Conservation (phyloP, 305 asterid species). For the Ruellia speciosa region DNA sequence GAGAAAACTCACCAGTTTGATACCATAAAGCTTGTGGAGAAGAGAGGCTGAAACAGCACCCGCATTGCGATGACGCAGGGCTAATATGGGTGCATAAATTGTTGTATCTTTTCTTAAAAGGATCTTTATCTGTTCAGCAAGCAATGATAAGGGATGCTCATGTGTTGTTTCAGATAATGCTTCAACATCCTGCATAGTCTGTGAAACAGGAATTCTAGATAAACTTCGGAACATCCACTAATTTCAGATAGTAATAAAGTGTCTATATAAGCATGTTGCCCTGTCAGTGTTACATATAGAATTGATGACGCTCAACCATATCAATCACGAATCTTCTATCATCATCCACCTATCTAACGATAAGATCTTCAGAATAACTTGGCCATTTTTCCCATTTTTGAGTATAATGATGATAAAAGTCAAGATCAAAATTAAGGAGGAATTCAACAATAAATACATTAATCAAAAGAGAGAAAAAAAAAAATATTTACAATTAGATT, state of each 20-base stretch:
- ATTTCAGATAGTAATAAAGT: neutral
- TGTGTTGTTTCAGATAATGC: conserved; percentile 56
- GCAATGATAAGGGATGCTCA: conserved; percentile 81
- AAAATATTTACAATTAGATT: conserved; percentile 20
- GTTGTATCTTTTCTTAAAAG: conserved; percentile 52
- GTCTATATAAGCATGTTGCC: too few relatives aligned
- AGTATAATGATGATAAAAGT: too few relatives aligned
- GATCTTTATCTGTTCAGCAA: conserved; percentile 69
- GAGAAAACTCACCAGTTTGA: conserved; percentile 61
- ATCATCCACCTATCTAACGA: conserved; percentile 14
- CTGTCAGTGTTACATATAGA: too few relatives aligned
- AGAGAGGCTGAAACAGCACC: conserved; percentile 83
- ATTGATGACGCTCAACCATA: conserved; percentile 1
- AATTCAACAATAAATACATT: neutral
- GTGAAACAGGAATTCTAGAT: conserved; percentile 27
- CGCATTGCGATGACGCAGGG: conserved; percentile 67
- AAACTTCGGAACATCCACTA: conserved; percentile 16
- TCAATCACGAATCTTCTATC: conserved; percentile 5
- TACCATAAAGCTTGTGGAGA: conserved; percentile 83
- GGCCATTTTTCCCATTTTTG: neutral
- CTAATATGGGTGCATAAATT: conserved; percentile 64
- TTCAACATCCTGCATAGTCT: conserved; percentile 85
- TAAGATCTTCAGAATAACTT: conserved; percentile 2
- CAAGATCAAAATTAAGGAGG: neutral
- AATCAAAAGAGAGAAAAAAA: neutral